Base-by-base conservation (phyloP, 805 yeast genomes). In the Millerozyma acaciae region DNA sequence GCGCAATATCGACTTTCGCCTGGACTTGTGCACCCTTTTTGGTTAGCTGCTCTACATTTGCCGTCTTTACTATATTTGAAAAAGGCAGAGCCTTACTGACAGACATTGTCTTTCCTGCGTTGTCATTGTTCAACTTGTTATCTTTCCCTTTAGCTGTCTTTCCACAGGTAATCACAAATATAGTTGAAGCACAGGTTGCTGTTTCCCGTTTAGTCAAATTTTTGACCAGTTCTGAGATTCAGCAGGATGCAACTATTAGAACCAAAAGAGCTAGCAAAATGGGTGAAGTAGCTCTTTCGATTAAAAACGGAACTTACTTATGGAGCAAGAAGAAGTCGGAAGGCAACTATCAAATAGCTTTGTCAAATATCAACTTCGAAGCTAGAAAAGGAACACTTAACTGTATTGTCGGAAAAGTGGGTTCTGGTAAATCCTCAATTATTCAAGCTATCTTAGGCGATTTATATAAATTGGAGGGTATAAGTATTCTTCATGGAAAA, bases 131-230 rank as follows among this genome's bases (percentile, higher is more conserved):
- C 70, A 93, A 90, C 57, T 66, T 93, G 53, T 72, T 93, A 39
- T 73, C 84, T 0, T 93, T 93, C 76, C 98, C 99, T 28, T 70
- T 93, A 43, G 89, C 94, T 8, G 86, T 87, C 24, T 73, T 93
- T 42, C 99, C 99, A 26, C 84, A 79, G 76, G 89, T 90, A 10
- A 78, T 93, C 41, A 81, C 95, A 12, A 70, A 84, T 28, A 62
- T 87, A 31, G 81, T 94, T 40, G 98, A 93, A 57, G 87, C 97
- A 2, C 84, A 86, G 59, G 90, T 85, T 30, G 87, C 95, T 4
- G 55, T 84, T 21, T 65, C 69, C 23, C 78, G 99, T 70, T 72
- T 93, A 45, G 73, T 79, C 3, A 70, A 73, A 22, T 93, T 84
- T 59, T 69, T 93, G 45, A 69, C 75, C 8, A 70, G 84, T 40